phyloP scores from a whole-genome alignment of 148 eudicot species.

The Silene conica region DNA sequence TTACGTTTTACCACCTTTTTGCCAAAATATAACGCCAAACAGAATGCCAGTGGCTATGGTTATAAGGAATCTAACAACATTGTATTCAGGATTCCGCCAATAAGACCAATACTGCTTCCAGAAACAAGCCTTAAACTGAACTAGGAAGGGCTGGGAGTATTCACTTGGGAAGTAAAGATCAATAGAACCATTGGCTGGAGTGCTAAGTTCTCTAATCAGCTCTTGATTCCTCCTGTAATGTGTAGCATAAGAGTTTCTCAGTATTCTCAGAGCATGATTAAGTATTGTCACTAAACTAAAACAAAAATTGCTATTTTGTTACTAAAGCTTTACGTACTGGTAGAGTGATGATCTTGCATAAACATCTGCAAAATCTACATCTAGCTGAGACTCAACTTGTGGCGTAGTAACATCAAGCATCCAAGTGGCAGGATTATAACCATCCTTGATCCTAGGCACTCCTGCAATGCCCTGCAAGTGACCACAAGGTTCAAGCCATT shows the following conservation, averaged over 20 bases:
- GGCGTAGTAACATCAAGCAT: slow-evolving; percentile 60
- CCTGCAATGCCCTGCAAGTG: slow-evolving; percentile 49
- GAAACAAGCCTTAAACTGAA: slow-evolving; percentile 64
- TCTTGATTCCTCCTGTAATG: slow-evolving; percentile 57
- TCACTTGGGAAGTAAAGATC: slow-evolving; percentile 50
- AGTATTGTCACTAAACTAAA: background rate
- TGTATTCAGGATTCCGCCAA: slow-evolving; percentile 76
- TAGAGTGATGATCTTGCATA: slow-evolving; percentile 51
- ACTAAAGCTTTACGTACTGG: slow-evolving; percentile 34
- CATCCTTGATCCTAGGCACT: slow-evolving; percentile 53
- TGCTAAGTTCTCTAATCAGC: slow-evolving; percentile 45
- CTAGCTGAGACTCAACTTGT: slow-evolving; percentile 46
- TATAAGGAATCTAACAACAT: slow-evolving; percentile 45
- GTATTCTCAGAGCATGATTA: background rate
- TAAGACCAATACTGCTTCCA: slow-evolving; percentile 79
- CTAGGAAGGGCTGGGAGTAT: slow-evolving; percentile 53
- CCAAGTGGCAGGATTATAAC: slow-evolving; percentile 83
- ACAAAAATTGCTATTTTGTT: background rate
- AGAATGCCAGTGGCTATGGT: slow-evolving; percentile 38
- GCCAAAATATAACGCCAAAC: slow-evolving; percentile 64
- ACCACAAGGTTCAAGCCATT: slow-evolving; percentile 10
- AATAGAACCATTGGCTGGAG: slow-evolving; percentile 40
- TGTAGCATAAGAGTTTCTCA: background rate
- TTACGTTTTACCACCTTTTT: slow-evolving; percentile 54
- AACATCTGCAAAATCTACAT: slow-evolving; percentile 53